Evolutionary conservation across 163 green algal genomes (phyloP), one percentile per base, ranked within the genome.

Genomic region (Scenedesmus sp.): DNA sequence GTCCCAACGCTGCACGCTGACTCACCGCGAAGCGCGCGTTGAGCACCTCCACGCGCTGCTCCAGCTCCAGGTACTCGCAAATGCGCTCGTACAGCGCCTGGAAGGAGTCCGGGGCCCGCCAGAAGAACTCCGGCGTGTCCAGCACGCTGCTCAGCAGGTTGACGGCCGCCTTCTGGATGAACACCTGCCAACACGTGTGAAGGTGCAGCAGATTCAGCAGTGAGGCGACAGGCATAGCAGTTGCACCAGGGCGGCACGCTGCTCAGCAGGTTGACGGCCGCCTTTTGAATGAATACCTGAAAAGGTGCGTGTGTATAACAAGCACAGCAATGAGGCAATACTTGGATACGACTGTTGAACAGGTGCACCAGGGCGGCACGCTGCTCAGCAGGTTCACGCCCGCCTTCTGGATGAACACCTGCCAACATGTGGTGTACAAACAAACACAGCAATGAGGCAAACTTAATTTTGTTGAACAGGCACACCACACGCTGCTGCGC

Each of bases 51-150:
- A 99, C 97, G 0, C 97, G 94, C 60, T 95, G 93, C 56, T 97
- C 96, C 86, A 99, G 95, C 95, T 99, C 97, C 92, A 99, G 90
- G 93, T 99, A 99, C 93, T 98, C 97, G 87, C 94, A 97, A 54
- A 97, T 93, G 13, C 95, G 93, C 90, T 97, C 96, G 94, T 98
- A 98, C 91, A 98, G 95, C 9, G 93, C 93, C 91, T 97, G 76
- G 91, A 98, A 95, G 60, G 76, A 93, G 94, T 99, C 97, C 1
- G 97, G 95, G 2, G 95, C 96, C 23, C 93, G 94, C 97, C 97
- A 99, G 91, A 99, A 98, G 92, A 98, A 98, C 94, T 90, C 96
- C 1, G 97, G 96, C 0, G 96, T 98, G 94, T 98, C 97, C 92
- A 99, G 94, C 86, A 98, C 94, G 26, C 94, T 97, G 91, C 84